phyloP scores from a whole-genome alignment of 2,329 filamentous ascomycete genomes.

The Colletotrichum sp. region DNA sequence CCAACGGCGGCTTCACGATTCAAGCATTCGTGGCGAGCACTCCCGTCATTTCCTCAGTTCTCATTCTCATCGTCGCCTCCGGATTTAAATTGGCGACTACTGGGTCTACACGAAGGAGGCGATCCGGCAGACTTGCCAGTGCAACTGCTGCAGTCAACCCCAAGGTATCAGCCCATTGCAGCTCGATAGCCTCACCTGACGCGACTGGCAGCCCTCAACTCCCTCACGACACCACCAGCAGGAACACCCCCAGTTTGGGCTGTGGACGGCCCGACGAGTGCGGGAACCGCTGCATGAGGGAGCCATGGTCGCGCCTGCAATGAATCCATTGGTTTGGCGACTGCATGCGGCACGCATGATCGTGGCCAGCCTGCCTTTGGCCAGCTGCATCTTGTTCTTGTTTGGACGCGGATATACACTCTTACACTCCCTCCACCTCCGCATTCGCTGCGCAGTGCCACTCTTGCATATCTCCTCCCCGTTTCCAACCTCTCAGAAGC shows the following conservation, averaged over 20 bases:
- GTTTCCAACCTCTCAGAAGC: constrained; percentile 3
- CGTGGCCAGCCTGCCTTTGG: constrained; percentile 3
- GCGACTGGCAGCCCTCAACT: background rate
- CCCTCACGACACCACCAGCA: constrained; percentile 1
- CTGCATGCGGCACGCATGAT: constrained; percentile 15
- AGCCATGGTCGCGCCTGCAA: background rate
- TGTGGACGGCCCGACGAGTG: constrained; percentile 13
- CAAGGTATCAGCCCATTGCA: background rate
- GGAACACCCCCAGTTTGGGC: constrained; percentile 1
- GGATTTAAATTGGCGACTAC: background rate
- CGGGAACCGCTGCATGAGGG: constrained; percentile 14
- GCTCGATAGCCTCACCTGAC: constrained; percentile 13
- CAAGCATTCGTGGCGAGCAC: background rate
- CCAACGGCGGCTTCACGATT: background rate
- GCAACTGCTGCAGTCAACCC: background rate
- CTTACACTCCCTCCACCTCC: constrained; percentile 11
- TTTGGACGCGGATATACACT: constrained; percentile 1
- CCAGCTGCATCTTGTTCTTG: background rate
- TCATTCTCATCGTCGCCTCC: background rate
- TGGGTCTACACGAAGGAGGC: background rate
- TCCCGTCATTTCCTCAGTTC: background rate
- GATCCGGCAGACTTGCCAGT: background rate
- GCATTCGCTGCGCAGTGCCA: constrained; percentile 7
- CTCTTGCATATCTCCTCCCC: constrained; percentile 10
- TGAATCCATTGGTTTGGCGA: constrained; percentile 12